Percentiles rank a stretch among this genome's conserved stretches.
phyloP scores from a whole-genome alignment of 257 asterid species.

The Solanum gandarillasii region DNA sequence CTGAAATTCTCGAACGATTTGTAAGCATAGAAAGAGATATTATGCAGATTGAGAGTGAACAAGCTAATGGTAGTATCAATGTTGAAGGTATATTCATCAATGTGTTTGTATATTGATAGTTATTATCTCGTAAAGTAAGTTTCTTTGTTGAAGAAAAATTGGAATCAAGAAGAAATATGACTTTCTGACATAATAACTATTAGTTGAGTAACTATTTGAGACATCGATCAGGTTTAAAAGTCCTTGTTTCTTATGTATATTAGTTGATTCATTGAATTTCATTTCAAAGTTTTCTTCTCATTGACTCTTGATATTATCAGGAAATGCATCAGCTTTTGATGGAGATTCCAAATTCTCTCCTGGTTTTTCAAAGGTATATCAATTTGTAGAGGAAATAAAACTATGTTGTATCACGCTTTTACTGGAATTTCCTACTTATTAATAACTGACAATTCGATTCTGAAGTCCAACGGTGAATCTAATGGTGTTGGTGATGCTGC shows the following conservation, averaged over 20 bases:
- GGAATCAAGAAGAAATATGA: neutral
- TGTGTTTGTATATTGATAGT: neutral
- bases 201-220: neutral
- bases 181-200: neutral
- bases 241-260: neutral
- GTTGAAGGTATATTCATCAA: conserved; percentile 29
- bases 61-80: conserved; percentile 20
- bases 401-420: neutral
- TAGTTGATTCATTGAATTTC: neutral
- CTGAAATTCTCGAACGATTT: conserved; percentile 78
- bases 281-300: neutral
- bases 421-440: neutral
- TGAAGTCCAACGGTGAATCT: conserved; percentile 24
- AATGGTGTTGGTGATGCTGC: conserved; percentile 21
- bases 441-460: neutral
- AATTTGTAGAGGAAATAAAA: neutral
- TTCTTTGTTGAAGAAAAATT: neutral
- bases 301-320: conserved; percentile 9
- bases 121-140: neutral
- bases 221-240: rapidly evolving
- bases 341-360: conserved; percentile 21
- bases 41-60: conserved; percentile 59
- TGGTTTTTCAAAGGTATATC: conserved; percentile 32
- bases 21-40: conserved; percentile 67
- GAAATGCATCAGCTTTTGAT: conserved; percentile 12